Evolutionary conservation across 176 grass and related monocot species (phyloP).

Genomic region (Areca catechu): DNA sequence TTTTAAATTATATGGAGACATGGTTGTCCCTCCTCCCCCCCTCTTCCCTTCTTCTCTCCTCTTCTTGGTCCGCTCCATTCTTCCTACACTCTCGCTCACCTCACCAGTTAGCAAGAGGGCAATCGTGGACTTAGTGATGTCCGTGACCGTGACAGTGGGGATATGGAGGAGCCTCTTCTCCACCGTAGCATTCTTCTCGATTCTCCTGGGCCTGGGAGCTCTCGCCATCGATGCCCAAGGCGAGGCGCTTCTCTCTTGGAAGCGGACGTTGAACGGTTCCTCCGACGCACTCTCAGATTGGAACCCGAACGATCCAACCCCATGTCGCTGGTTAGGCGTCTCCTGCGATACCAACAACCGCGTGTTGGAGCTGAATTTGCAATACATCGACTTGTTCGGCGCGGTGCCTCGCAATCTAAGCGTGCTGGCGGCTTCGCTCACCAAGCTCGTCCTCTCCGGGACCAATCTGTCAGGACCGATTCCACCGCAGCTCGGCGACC

Average conservation of each 20-base stretch:
- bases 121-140: not conserved
- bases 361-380: constrained; percentile 44
- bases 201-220: constrained; percentile 20
- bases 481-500: constrained; percentile 37
- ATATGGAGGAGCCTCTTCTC: constrained; percentile 17
- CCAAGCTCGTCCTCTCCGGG: constrained; percentile 46
- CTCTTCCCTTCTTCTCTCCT: not conserved
- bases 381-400: constrained; percentile 53
- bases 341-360: constrained; percentile 37
- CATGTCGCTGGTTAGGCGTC: constrained; percentile 68
- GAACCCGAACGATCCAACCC: constrained; percentile 29
- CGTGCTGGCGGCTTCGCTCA: constrained; percentile 34
- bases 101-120: not conserved
- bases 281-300: constrained; percentile 26
- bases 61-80: not conserved
- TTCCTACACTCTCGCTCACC: not conserved
- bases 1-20: no score
- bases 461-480: constrained; percentile 64
- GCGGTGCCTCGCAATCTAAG: constrained; percentile 36
- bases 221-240: constrained; percentile 50
- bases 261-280: constrained; percentile 27
- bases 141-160: constrained; percentile 2
- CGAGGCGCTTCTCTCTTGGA: constrained; percentile 54
- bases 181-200: constrained; percentile 20
- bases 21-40: not conserved